Conservation (phyloP, 495 filamentous ascomycete genomes). For the Podospora didyma region DNA sequence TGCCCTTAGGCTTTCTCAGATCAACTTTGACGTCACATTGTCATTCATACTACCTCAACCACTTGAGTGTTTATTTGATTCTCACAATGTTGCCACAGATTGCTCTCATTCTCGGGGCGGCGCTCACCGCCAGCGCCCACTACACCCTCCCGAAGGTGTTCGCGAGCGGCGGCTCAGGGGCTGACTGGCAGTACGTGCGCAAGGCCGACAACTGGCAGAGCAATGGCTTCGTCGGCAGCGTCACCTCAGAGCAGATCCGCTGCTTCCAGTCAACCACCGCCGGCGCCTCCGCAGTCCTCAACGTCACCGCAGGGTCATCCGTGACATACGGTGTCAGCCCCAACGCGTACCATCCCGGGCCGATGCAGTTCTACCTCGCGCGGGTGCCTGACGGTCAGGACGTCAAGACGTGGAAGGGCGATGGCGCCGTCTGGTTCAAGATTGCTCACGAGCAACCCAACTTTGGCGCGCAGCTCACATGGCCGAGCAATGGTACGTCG, state of each 20-base stretch:
- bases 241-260: slow-evolving; percentile 42
- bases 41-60: too few relatives aligned
- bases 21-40: not conserved
- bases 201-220: slow-evolving; percentile 37
- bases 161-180: not conserved
- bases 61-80: too few relatives aligned
- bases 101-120: slow-evolving; percentile 14
- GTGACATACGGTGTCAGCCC: slow-evolving; percentile 41
- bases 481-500: slow-evolving; percentile 32
- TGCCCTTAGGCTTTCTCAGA: too few relatives aligned
- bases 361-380: slow-evolving; percentile 44
- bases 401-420: slow-evolving; percentile 40
- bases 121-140: slow-evolving; percentile 22
- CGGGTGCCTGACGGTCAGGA: slow-evolving; percentile 40
- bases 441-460: slow-evolving; percentile 45
- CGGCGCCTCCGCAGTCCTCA: slow-evolving; percentile 28
- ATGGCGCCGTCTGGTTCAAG: slow-evolving; percentile 52
- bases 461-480: slow-evolving; percentile 34
- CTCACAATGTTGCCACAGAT: slow-evolving; percentile 19
- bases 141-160: slow-evolving; percentile 26
- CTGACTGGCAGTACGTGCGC: slow-evolving; percentile 38
- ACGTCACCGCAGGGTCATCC: slow-evolving; percentile 37
- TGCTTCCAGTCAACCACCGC: slow-evolving; percentile 37
- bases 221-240: slow-evolving; percentile 42
- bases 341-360: slow-evolving; percentile 43